Conservation (phyloP, 345 rosid genomes). For the Euphorbia peplus region DNA sequence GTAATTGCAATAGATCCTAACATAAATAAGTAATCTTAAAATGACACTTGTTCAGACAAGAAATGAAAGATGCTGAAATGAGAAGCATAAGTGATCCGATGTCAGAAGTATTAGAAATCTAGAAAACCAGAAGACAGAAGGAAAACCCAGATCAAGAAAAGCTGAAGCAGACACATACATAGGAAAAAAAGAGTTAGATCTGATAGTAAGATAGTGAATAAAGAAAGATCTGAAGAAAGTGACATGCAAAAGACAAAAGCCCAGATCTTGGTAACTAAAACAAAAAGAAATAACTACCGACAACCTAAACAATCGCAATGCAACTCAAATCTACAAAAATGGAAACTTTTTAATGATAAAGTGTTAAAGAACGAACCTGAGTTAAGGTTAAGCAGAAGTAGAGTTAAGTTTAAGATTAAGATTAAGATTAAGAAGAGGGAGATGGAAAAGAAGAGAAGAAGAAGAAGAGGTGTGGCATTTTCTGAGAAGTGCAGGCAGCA, state of each 20-base stretch:
- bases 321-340: conserved; percentile 8
- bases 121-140: not conserved
- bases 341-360: conserved; percentile 13
- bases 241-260: conserved; percentile 17
- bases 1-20: no score
- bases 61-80: not conserved
- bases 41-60: not conserved
- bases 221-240: conserved; percentile 34
- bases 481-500: conserved; percentile 41
- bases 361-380: conserved; percentile 23
- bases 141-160: conserved; percentile 26
- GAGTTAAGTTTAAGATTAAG: no score
- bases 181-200: no score
- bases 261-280: conserved; percentile 32
- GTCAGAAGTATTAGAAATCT: no score
- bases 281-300: conserved; percentile 10
- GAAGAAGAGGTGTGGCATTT: conserved; percentile 37
- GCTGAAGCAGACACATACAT: no score
- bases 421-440: no score
- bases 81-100: not conserved
- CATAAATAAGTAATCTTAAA: not conserved
- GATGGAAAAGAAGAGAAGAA: conserved; percentile 16
- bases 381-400: no score
- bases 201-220: conserved; percentile 19
- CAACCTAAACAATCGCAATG: conserved; percentile 9